phyloP scores from a whole-genome alignment of 345 rosid genomes.

The Gossypium herbaceum region DNA sequence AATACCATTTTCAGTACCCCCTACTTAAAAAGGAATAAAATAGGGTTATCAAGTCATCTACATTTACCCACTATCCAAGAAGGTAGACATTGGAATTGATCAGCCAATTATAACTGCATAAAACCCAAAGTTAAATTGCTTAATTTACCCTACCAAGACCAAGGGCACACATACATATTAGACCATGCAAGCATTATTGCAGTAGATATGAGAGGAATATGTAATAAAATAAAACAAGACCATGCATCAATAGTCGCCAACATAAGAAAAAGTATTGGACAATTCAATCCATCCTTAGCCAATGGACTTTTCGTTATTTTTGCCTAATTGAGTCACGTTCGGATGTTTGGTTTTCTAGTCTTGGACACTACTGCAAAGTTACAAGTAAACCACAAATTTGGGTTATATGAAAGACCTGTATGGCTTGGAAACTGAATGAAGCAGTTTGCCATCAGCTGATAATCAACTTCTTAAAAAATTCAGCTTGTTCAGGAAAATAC shows the following conservation, averaged over 20 bases:
- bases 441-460: conserved; percentile 47
- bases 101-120: neutral
- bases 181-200: neutral
- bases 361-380: conserved; percentile 3
- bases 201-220: neutral
- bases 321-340: neutral
- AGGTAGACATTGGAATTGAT: neutral
- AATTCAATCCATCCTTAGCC: neutral
- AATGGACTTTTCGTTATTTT: neutral
- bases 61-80: neutral
- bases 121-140: neutral
- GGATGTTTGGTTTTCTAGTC: neutral
- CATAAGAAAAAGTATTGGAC: neutral
- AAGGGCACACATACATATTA: neutral
- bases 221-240: neutral
- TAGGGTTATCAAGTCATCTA: neutral
- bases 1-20: neutral
- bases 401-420: neutral
- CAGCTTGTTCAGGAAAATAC: conserved; percentile 72
- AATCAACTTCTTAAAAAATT: conserved; percentile 74
- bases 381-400: neutral
- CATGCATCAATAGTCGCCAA: neutral
- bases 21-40: neutral
- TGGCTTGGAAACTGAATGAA: neutral
- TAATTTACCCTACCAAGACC: neutral